Evolutionary conservation across 1,284 basidiomycete genomes (phyloP), one percentile per base, ranked within the genome.

Genomic region (Ustilago cynodontis): DNA sequence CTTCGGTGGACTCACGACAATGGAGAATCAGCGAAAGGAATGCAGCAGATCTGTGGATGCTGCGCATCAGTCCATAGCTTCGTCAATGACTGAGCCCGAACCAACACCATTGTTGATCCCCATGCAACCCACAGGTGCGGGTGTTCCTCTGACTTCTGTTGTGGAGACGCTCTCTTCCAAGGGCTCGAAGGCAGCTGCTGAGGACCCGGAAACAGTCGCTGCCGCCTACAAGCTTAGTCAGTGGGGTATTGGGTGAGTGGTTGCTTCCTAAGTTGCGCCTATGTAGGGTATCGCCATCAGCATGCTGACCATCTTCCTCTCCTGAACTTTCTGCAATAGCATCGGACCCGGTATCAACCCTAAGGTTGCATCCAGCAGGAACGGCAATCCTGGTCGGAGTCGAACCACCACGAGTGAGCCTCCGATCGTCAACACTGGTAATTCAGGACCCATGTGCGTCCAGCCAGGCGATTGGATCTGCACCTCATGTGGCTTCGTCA

Each of bases 391-490:
- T 26, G 62, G 69, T 14, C 58, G 62, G 1, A 59, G 56, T 37
- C 51, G 56, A 37, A 59, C 67, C 50, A 59, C 70, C 2, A 58
- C 70, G 16, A 76, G 56, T 13, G 69, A 78, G 49, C 77, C 79
- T 3, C 80, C 80, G 8, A 81, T 94, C 83, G 88, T 94, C 78
- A 94, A 94, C 84, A 94, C 93, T 0, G 93, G 93, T 10, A 94
- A 94, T 86, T 89, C 91, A 64, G 93, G 93, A 28, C 93, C 93
- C 4, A 94, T 94, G 61, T 89, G 89, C 78, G 89, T 92, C 87
- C 93, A 94, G 88, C 92, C 93, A 2, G 93, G 93, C n/a, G 93
- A 94, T 87, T 94, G 93, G 93, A 88, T 93, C 65, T 94, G 93
- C 86, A 88, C 89, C 65, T 92, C 91, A 83, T 94, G 93, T 66